Evolutionary conservation across 2,329 filamentous ascomycete species (phyloP).

Genomic region (Drechmeria coniospora): DNA sequence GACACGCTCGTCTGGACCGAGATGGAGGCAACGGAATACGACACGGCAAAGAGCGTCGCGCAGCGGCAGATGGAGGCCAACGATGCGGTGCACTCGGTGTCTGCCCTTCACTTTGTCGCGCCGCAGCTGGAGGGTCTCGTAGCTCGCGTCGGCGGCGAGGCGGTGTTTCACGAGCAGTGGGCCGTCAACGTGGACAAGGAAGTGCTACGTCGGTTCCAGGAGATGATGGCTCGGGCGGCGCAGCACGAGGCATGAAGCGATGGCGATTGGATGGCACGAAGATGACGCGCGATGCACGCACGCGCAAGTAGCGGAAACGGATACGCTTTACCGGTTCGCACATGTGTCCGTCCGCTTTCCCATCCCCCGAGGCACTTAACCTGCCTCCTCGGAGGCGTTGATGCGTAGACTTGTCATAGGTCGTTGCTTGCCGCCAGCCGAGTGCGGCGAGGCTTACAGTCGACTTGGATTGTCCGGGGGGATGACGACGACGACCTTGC

Average conservation of each 20-base stretch:
- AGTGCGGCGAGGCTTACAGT: too few relatives aligned
- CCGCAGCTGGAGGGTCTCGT: slow-evolving; percentile 45
- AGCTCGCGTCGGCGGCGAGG: slow-evolving; percentile 44
- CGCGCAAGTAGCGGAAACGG: too few relatives aligned
- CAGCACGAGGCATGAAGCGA: not conserved
- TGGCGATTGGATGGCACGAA: too few relatives aligned
- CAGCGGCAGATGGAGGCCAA: slow-evolving; percentile 35
- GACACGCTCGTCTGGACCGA: slow-evolving; percentile 36
- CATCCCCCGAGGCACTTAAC: too few relatives aligned
- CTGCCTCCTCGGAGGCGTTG: too few relatives aligned
- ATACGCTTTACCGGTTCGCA: too few relatives aligned
- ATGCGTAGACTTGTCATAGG: too few relatives aligned
- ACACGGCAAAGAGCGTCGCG: slow-evolving; percentile 38
- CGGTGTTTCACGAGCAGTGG: slow-evolving; percentile 52
- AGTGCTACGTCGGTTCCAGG: slow-evolving; percentile 47
- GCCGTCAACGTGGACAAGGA: slow-evolving; percentile 61
- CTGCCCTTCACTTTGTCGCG: slow-evolving; percentile 48
- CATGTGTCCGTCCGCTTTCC: too few relatives aligned
- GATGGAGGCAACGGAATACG: slow-evolving; percentile 31
- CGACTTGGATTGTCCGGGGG: too few relatives aligned
- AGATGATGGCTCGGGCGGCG: slow-evolving; percentile 11
- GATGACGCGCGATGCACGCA: too few relatives aligned
- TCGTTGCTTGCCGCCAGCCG: too few relatives aligned
- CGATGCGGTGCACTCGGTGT: slow-evolving; percentile 54
- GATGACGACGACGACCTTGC: slow-evolving; percentile 85